A percentile compares a stretch with the other conserved stretches of the same genome.
phyloP scores from a whole-genome alignment of 2,329 filamentous ascomycete species.

The Pseudocercospora pini-densiflorae region DNA sequence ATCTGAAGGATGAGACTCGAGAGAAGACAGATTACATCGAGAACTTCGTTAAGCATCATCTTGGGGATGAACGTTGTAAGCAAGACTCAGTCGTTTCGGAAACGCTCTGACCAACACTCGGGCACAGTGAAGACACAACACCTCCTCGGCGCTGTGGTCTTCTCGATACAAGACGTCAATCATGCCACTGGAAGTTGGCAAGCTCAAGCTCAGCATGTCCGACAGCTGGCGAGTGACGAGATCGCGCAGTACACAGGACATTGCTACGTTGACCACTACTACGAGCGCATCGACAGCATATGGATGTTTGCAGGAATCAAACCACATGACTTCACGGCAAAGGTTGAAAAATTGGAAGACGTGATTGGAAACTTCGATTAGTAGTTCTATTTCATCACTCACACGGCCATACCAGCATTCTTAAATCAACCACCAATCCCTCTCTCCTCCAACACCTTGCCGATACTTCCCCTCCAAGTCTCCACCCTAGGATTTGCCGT shows the following conservation, averaged over 20 bases:
- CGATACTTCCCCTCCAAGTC: slow-evolving; percentile 13
- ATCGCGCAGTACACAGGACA: not conserved
- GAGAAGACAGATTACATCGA: not conserved
- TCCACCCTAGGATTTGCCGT: slow-evolving; percentile 18
- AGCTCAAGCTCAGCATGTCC: not conserved
- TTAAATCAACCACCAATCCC: slow-evolving; percentile 6
- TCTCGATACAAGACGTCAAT: not conserved
- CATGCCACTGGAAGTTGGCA: not conserved
- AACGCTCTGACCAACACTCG: not conserved
- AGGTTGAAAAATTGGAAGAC: not conserved
- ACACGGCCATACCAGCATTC: too few species aligned
- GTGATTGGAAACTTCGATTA: not conserved
- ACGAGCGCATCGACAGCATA: not conserved
- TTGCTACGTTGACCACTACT: slow-evolving; percentile 1
- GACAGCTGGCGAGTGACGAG: not conserved
- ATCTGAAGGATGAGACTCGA: not conserved
- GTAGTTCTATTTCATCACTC: too few species aligned
- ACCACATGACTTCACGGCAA: not conserved
- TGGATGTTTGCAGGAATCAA: not conserved
- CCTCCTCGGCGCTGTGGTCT: not conserved
- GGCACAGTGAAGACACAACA: slow-evolving; percentile 3
- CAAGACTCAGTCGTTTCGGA: not conserved
- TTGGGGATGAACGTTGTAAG: not conserved
- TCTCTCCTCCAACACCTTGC: slow-evolving; percentile 8
- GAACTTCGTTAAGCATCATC: not conserved